Percentiles rank a stretch among this genome's conserved stretches.
Conservation (phyloP, 164 flowering plant genomes). For the Brasenia schreberi region DNA sequence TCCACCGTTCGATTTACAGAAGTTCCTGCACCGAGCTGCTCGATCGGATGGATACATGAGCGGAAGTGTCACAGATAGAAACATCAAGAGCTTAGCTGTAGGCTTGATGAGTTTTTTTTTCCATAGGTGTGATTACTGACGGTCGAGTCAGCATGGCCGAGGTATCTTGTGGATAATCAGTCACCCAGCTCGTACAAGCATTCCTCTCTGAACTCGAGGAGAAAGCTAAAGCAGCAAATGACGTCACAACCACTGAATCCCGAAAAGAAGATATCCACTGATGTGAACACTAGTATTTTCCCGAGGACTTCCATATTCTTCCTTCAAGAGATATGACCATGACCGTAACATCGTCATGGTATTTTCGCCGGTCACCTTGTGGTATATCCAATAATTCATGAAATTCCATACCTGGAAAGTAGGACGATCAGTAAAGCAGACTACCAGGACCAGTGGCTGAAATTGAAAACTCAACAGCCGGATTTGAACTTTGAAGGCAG, state of each 20-base stretch:
- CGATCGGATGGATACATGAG: neutral
- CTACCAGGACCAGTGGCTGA: neutral
- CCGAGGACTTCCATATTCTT: conserved; percentile 96
- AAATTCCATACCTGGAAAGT: conserved; percentile 72
- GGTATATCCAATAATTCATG: conserved; percentile 91
- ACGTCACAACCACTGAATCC: neutral
- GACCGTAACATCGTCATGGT: conserved; percentile 97
- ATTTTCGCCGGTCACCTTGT: conserved; percentile 96
- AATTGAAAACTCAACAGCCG: no score
- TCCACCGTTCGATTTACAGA: neutral
- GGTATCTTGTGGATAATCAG: no score
- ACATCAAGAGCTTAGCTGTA: no score
- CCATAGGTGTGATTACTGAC: no score
- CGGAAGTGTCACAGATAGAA: no score
- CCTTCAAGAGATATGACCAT: conserved; percentile 97
- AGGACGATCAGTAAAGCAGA: conserved; percentile 2
- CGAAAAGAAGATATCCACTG: neutral
- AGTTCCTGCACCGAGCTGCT: neutral
- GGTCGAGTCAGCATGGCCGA: no score
- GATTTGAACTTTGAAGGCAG: no score
- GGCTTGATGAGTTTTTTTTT: no score
- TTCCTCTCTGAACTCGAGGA: neutral
- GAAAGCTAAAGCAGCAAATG: neutral
- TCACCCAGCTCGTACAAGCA: no score
- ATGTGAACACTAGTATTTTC: conserved; percentile 52